Evolutionary conservation across 2,329 filamentous ascomycete species (phyloP), one percentile per base, ranked within the genome.

Genomic region (Colletotrichum incanum): DNA sequence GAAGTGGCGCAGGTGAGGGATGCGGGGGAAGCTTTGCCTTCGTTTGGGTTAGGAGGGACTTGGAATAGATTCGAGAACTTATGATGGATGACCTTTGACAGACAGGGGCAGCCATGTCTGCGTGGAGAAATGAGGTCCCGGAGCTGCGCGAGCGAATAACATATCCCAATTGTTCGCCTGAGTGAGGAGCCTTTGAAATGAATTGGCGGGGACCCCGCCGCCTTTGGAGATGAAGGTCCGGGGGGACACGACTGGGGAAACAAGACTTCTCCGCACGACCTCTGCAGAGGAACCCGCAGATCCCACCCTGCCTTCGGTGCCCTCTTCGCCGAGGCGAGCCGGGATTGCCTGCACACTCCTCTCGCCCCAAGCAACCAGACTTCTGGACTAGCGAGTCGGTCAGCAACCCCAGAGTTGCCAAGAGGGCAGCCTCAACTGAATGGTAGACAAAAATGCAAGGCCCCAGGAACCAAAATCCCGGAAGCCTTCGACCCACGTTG

Each of bases 111-210:
- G 50, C 49, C 58, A 63, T 68, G 68, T 39, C 41, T 52, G 64
- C 65, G 58, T 68, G 65, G 58, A 63, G 52, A 58, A 68, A 63
- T 47, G 43, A 68, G 65, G 58, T 50, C 28, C 62, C 34, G 9
- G 54, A 34, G 26, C n/a, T 23, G 65, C 20, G 16, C 37, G 49
- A 49, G 41, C 50, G 43, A 65, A 52, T 58, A n/a, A 20, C 55
- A 43, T 56, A 54, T n/a, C 18, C 47, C 68, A 67, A 67, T 62
- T 56, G 28, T 34, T 43, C 12, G 20, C 9, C 26, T 31, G 34
- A 61, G 58, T 49, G 28, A 34, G 49, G 45, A 55, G 26, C 20
- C 8, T 34, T 54, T 23, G 39, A 43, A 39, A 31, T 64, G 41
- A n/a, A 49, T 50, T 50, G 55, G 62, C 58, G 65, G 65, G 39